Evolutionary conservation across 1,284 basidiomycete genomes (phyloP), one percentile per base, ranked within the genome.

Genomic region (Leccinum solheimii): DNA sequence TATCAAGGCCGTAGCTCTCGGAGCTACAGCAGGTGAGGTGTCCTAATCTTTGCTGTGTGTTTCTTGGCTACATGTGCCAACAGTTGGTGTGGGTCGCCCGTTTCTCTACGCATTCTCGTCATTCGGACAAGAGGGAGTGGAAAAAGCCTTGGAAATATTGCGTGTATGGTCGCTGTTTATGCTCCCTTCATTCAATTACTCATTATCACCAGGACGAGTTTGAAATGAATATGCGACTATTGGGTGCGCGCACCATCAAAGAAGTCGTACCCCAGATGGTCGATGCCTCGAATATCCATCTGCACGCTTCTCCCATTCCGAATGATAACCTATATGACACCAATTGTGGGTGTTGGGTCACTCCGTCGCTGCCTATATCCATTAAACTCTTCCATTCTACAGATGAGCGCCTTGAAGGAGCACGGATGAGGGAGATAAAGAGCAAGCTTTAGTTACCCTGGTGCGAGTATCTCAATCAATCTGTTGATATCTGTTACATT

Each of bases 71-170:
- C 57, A 54, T 10, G 45, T 19, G 50, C 54, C 19, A 10, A 59
- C 62, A 83, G 89, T 92, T 38, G 90, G 91, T 21, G 79, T 93
- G 27, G 92, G 91, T 10, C 83, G 95, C 34, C 92, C 95, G 13
- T 94, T 95, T 79, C 72, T 95, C 55, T 96, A 97, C 73, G 91
- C 95, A 0, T 96, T 92, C 81, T 95, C 88, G 14, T 84, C 92
- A 1, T 97, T 96, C 72, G 95, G 95, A 1, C 79, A 83, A 53
- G 90, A 93, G 26, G 95, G 91, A 8, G 87, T 94, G 11, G 86
- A 92, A 60, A 86, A 84, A 65, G 90, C 90, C 1, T 70, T 95
- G 50, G 82, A 90, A 67, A 94, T 96, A 61, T 76, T 96, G 57
- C 84, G 87, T 69, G 92, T 92, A 69, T 62, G 83, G 73, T 16